Evolutionary conservation across 305 asterid genomes (phyloP).

Genomic region (Withania somnifera): DNA sequence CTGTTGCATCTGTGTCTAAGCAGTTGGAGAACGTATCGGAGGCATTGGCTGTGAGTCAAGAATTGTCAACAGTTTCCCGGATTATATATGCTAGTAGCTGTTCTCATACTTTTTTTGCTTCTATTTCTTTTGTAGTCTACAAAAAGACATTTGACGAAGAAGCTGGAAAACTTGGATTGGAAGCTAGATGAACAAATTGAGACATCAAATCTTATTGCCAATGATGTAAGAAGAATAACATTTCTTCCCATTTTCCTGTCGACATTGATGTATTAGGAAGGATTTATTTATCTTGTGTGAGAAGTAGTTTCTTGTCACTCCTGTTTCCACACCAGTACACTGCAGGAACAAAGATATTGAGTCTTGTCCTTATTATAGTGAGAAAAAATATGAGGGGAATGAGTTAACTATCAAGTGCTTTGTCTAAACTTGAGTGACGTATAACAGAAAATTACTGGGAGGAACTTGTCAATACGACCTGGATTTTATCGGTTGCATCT

Average conservation of each 20-base stretch:
- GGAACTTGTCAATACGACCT: not conserved
- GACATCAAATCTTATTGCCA: slow-evolving; percentile 40
- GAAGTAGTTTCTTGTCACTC: not conserved
- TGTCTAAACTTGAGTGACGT: not conserved
- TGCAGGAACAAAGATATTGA: not conserved
- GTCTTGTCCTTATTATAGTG: not conserved
- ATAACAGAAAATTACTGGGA: not conserved
- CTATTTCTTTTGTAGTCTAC: slow-evolving; percentile 40
- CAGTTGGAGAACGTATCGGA: slow-evolving; percentile 67
- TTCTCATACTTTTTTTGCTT: not conserved
- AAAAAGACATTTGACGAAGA: slow-evolving; percentile 61
- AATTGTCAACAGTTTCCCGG: slow-evolving; percentile 1
- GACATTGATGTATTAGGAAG: not conserved
- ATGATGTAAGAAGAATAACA: slow-evolving; percentile 40
- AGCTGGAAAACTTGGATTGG: slow-evolving; percentile 65
- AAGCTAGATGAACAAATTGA: slow-evolving; percentile 72
- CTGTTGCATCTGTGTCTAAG: slow-evolving; percentile 69
- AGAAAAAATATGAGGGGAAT: not conserved
- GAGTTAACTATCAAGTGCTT: not conserved
- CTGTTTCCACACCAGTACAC: not conserved
- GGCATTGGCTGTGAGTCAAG: slow-evolving; percentile 53
- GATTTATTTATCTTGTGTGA: not conserved
- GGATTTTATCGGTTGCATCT: not conserved
- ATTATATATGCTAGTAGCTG: not conserved
- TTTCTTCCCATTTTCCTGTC: not conserved